These are phyloP conservation scores for Ophiognomonia clavigignenti-juglandacearum DNA, from an alignment of 2,329 filamentous ascomycete species.

Conservation along the genomic window DNA sequence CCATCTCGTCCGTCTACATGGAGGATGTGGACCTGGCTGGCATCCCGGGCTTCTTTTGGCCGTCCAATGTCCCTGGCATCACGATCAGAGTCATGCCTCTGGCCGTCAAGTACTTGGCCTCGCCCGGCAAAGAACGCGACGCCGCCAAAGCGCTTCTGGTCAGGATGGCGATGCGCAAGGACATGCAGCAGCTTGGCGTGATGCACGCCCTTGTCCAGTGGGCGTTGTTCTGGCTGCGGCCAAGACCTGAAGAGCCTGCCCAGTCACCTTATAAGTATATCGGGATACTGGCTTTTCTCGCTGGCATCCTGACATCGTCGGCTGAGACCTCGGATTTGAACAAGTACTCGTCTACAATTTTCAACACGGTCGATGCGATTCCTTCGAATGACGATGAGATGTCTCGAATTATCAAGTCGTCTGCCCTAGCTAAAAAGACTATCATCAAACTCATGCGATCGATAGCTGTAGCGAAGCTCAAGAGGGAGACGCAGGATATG, in stretches of 20 bases:
- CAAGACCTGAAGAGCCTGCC: conserved; percentile 30
- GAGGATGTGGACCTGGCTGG: conserved; percentile 38
- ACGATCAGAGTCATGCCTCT: conserved; percentile 66
- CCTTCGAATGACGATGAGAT: conserved; percentile 40
- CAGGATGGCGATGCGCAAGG: conserved; percentile 72
- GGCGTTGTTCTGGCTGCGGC: conserved; percentile 59
- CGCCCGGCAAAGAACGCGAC: conserved; percentile 81
- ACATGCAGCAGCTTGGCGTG: conserved; percentile 79
- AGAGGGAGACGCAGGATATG: conserved; percentile 39
- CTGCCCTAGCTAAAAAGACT: conserved; percentile 75
- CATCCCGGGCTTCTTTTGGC: conserved; percentile 49
- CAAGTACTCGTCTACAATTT: conserved; percentile 60
- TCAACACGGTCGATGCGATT: conserved; percentile 50
- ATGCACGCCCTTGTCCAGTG: conserved; percentile 64
- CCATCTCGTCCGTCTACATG: conserved; percentile 64
- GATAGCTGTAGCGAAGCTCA: conserved; percentile 62
- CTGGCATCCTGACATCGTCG: conserved; percentile 64
- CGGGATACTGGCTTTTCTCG: conserved; percentile 74
- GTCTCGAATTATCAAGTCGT: conserved; percentile 56
- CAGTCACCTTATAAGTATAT: conserved; percentile 69
- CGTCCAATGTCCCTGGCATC: conserved; percentile 61
- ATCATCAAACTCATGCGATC: conserved; percentile 81
- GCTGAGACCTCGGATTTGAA: conserved; percentile 72
- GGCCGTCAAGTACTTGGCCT: conserved; percentile 65
- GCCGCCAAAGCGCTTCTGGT: conserved; percentile 82